These are phyloP conservation scores for Ceratobasidium sp. DNA, from an alignment of 1,284 basidiomycete genomes.

Conservation along the genomic window DNA sequence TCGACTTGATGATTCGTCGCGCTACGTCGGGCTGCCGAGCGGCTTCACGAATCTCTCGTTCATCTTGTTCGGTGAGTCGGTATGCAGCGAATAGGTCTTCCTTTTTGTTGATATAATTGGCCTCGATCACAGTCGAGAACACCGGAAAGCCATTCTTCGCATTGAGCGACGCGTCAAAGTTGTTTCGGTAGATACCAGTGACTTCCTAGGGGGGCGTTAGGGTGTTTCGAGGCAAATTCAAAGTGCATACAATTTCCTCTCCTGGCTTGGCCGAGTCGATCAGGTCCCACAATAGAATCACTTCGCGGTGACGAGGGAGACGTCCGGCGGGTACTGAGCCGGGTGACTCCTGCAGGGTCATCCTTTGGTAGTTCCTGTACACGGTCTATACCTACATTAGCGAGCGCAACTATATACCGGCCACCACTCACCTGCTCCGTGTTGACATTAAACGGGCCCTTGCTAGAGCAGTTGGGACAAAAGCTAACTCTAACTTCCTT, in stretches of 20 bases:
- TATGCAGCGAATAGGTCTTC: conserved; percentile 94
- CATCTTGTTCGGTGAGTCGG: conserved; percentile 95
- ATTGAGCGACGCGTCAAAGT: conserved; percentile 97
- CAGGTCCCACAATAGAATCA: conserved; percentile 96
- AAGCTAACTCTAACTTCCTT: conserved; percentile 94
- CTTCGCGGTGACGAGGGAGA: conserved; percentile 94
- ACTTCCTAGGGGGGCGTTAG: conserved; percentile 69
- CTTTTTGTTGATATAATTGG: conserved; percentile 97
- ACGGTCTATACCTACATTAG: conserved; percentile 70
- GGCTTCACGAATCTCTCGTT: conserved; percentile 86
- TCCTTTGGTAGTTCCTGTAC: conserved; percentile 98
- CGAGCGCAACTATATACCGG: neutral
- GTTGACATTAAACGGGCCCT: conserved; percentile 95
- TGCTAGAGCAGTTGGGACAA: conserved; percentile 91
- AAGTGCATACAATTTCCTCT: conserved; percentile 85
- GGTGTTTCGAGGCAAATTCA: neutral
- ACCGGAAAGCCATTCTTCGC: conserved; percentile 99
- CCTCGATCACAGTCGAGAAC: conserved; percentile 97
- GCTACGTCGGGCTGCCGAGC: conserved; percentile 92
- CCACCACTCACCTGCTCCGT: conserved; percentile 78
- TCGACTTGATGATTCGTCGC: conserved; percentile 97
- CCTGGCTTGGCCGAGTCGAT: conserved; percentile 98
- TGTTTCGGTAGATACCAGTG: conserved; percentile 98
- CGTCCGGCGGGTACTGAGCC: conserved; percentile 97
- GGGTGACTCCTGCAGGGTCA: conserved; percentile 99